A percentile compares a stretch with the other conserved stretches of the same genome.
Evolutionary conservation across 2,329 filamentous ascomycete species (phyloP).

Genomic region (Xylariaceae sp.): DNA sequence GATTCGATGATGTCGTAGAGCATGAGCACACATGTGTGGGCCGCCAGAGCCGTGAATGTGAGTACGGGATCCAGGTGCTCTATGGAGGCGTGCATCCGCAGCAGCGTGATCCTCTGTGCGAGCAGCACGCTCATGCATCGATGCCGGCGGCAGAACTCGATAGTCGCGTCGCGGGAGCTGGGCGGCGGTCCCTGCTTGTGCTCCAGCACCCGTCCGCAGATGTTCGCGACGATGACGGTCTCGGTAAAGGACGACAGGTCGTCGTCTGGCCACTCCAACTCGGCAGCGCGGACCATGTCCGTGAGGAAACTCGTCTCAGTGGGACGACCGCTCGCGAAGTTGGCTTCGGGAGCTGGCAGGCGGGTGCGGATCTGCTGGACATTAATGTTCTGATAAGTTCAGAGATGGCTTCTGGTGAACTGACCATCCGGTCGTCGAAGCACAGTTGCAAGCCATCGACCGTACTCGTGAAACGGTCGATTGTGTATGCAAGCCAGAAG

Average conservation of each 20-base stretch:
- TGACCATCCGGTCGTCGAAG: constrained; percentile 5
- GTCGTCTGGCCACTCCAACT: constrained; percentile 2
- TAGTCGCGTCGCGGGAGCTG: constrained; percentile 1
- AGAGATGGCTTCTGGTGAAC: background rate
- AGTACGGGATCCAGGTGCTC: constrained; percentile 6
- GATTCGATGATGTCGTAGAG: constrained; percentile 6
- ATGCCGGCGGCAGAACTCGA: constrained; percentile 6
- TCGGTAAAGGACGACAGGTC: constrained; percentile 5
- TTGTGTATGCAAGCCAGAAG: constrained; percentile 10
- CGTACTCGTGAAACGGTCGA: constrained; percentile 9
- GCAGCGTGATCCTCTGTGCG: constrained; percentile 2
- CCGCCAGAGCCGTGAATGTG: constrained; percentile 3
- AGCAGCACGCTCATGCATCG: constrained; percentile 2
- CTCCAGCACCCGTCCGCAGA: constrained; percentile 7
- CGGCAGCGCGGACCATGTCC: constrained; percentile 2
- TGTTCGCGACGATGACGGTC: constrained; percentile 4
- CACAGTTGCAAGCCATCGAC: constrained; percentile 3
- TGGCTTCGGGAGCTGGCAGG: constrained; percentile 6
- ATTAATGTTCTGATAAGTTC: background rate
- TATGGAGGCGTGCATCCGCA: constrained; percentile 3
- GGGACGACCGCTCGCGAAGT: constrained; percentile 5
- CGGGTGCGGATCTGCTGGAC: constrained; percentile 6
- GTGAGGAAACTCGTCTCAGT: constrained; percentile 4
- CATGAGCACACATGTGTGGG: constrained; percentile 5
- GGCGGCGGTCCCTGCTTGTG: constrained; percentile 4